Conservation (phyloP, 164 flowering plant genomes). For the Annona cherimola region DNA sequence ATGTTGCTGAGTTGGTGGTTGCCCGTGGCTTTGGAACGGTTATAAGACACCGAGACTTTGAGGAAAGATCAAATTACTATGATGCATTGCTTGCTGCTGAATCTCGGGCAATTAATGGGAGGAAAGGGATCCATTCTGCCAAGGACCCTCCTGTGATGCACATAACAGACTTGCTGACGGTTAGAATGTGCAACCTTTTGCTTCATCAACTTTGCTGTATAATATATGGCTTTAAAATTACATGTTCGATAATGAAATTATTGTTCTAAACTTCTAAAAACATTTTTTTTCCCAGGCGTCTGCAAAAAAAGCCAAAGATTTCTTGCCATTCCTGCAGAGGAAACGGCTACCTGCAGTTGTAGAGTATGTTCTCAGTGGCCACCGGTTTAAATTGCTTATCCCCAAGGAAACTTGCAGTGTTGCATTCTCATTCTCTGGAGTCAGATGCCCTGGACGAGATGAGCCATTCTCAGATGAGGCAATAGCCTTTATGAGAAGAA, state of each 20-base stretch:
- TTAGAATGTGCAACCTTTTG: constrained; percentile 25
- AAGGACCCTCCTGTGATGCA: constrained; percentile 88
- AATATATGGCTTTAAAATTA: not conserved
- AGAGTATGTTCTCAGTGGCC: constrained; percentile 97
- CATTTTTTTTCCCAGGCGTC: constrained; percentile 40
- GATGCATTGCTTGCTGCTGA: constrained; percentile 92
- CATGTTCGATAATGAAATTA: not conserved
- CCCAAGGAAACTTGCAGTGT: constrained; percentile 97
- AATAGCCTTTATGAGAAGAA: constrained; percentile 90
- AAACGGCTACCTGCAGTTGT: constrained; percentile 81
- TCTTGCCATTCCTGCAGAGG: constrained; percentile 80
- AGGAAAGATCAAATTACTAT: constrained; percentile 90
- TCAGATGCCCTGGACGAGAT: constrained; percentile 90
- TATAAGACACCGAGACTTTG: constrained; percentile 87
- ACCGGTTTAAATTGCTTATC: constrained; percentile 81
- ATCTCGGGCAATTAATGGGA: constrained; percentile 71
- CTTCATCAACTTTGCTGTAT: not conserved
- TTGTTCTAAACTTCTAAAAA: not conserved
- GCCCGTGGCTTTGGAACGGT: constrained; percentile 87
- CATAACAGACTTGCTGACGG: constrained; percentile 67
- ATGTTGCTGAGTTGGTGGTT: constrained; percentile 77
- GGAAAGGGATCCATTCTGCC: constrained; percentile 80
- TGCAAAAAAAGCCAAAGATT: constrained; percentile 81
- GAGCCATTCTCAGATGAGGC: constrained; percentile 96
- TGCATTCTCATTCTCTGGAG: constrained; percentile 94